phyloP scores from a whole-genome alignment of 345 rosid genomes.

The Chamaenerion angustifolium region DNA sequence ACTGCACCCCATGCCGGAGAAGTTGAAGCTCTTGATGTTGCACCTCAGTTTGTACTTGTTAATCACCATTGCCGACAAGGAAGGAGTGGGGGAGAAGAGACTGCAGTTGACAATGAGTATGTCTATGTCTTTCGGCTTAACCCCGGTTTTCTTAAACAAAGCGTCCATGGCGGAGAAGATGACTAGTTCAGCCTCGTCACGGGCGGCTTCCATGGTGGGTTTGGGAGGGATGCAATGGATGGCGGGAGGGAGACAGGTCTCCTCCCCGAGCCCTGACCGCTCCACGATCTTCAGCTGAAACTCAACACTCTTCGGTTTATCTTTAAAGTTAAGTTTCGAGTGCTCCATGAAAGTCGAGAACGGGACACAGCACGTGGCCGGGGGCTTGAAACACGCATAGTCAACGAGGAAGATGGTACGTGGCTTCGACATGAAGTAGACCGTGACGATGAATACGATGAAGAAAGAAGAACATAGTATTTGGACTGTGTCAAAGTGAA shows the following conservation, averaged over 20 bases:
- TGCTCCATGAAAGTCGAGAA: conserved; percentile 30
- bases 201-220: conserved; percentile 47
- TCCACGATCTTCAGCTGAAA: conserved; percentile 28
- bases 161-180: conserved; percentile 65
- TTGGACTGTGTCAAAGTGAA: conserved; percentile 14
- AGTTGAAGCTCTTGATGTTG: conserved; percentile 65
- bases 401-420: conserved; percentile 18
- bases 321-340: conserved; percentile 11
- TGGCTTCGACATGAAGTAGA: conserved; percentile 12
- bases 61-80: conserved; percentile 64
- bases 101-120: conserved; percentile 62
- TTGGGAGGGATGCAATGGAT: conserved; percentile 66
- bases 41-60: conserved; percentile 67
- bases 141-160: conserved; percentile 44
- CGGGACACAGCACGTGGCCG: conserved; percentile 19
- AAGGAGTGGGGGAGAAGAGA: conserved; percentile 63
- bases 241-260: conserved; percentile 68
- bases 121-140: conserved; percentile 50
- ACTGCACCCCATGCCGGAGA: conserved; percentile 78
- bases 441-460: conserved; percentile 8
- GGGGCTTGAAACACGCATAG: conserved; percentile 26
- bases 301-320: conserved; percentile 18
- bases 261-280: conserved; percentile 74
- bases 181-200: conserved; percentile 51
- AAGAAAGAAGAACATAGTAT: conserved; percentile 14